Evolutionary conservation across 2,329 filamentous ascomycete species (phyloP).

Genomic region (Colletotrichum sp.): DNA sequence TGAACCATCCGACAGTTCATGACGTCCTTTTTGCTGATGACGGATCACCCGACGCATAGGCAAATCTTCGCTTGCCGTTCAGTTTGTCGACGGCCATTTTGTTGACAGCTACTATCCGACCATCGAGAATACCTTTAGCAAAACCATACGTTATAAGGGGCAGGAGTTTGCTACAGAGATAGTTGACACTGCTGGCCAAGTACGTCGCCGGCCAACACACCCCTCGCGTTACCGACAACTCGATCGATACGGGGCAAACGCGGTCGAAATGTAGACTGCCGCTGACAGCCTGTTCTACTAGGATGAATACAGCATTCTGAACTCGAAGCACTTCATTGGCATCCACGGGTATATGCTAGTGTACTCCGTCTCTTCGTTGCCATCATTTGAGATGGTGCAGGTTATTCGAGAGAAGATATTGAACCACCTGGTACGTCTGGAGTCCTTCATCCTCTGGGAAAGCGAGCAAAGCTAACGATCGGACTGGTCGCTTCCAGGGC

Average conservation of each 20-base stretch:
- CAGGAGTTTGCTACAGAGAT: slow-evolving; percentile 97
- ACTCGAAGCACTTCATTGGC: slow-evolving; percentile 98
- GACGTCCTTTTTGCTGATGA: neutral
- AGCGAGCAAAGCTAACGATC: neutral
- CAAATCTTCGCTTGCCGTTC: slow-evolving; percentile 96
- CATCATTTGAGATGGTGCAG: slow-evolving; percentile 96
- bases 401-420: slow-evolving; percentile 97
- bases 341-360: slow-evolving; percentile 99
- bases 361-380: slow-evolving; percentile 93
- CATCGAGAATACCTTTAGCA: slow-evolving; percentile 98
- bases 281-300: slow-evolving; percentile 35
- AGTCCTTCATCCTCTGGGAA: neutral
- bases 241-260: neutral
- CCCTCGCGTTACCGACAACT: neutral
- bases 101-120: slow-evolving; percentile 99
- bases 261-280: neutral
- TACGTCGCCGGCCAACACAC: slow-evolving; percentile 41
- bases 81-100: slow-evolving; percentile 97
- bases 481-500: slow-evolving; percentile 62
- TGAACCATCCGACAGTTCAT: neutral
- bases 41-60: slow-evolving; percentile 55
- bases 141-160: slow-evolving; percentile 89
- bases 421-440: slow-evolving; percentile 79
- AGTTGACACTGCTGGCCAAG: slow-evolving; percentile 96
- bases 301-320: slow-evolving; percentile 98